These are phyloP conservation scores for Hypocrella siamensis DNA, from an alignment of 2,329 filamentous ascomycete species.

Conservation along the genomic window DNA sequence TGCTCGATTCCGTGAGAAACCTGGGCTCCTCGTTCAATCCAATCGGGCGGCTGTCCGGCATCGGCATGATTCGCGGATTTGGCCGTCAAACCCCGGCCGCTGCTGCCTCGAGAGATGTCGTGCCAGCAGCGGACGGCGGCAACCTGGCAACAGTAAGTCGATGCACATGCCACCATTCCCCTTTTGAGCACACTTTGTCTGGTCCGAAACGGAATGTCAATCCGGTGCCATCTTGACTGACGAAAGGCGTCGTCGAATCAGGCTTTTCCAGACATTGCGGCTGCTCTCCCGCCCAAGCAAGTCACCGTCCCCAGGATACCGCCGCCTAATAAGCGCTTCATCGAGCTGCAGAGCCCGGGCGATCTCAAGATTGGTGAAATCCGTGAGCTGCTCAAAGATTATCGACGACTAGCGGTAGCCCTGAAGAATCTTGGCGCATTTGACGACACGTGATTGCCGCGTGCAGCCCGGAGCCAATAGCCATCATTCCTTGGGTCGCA, in stretches of 20 bases:
- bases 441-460: slow-evolving; percentile 20
- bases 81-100: slow-evolving; percentile 34
- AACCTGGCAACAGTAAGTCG: slow-evolving; percentile 40
- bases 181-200: background rate
- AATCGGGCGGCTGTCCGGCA: slow-evolving; percentile 60
- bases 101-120: slow-evolving; percentile 18
- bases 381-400: slow-evolving; percentile 55
- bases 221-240: background rate
- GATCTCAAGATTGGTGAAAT: slow-evolving; percentile 64
- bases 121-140: slow-evolving; percentile 30
- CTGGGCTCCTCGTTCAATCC: slow-evolving; percentile 72
- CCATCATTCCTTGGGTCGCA: too few relatives aligned
- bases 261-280: slow-evolving; percentile 46
- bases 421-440: slow-evolving; percentile 49
- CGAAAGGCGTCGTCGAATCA: slow-evolving; percentile 10
- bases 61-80: slow-evolving; percentile 62
- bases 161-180: background rate
- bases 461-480: too few relatives aligned
- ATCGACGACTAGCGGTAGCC: slow-evolving; percentile 51
- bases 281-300: slow-evolving; percentile 34
- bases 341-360: slow-evolving; percentile 53
- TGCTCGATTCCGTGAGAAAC: slow-evolving; percentile 68
- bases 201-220: background rate
- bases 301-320: slow-evolving; percentile 34
- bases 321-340: slow-evolving; percentile 56